Evolutionary conservation across 495 filamentous ascomycete species (phyloP).

Genomic region (Trichodelitschia bisporula): DNA sequence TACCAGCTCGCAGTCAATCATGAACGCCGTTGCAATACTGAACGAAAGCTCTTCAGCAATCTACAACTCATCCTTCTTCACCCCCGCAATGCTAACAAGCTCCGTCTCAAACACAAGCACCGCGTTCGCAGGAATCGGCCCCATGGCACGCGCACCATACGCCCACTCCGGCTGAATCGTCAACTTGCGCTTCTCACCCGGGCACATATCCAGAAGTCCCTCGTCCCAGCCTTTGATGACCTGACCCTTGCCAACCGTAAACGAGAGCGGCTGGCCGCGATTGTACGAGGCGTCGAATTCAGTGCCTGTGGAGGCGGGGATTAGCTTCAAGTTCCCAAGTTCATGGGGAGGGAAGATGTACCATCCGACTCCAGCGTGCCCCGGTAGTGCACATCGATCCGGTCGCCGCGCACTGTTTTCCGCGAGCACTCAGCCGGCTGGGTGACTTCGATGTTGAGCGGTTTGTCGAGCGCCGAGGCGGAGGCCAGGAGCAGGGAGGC

Average conservation of each 20-base stretch:
- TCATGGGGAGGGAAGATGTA: too few species aligned
- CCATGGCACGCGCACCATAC: conserved; percentile 16
- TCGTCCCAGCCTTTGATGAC: conserved; percentile 24
- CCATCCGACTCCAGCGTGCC: conserved; percentile 17
- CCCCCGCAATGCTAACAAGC: conserved; percentile 16
- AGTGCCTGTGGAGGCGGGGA: too few species aligned
- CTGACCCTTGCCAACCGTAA: conserved; percentile 18
- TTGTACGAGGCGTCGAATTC: conserved; percentile 22
- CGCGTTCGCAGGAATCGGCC: conserved; percentile 16
- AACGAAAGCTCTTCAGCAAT: not conserved
- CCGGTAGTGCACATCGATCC: conserved; percentile 20
- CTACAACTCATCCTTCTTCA: conserved; percentile 10
- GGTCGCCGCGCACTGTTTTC: conserved; percentile 17
- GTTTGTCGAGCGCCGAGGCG: too few species aligned
- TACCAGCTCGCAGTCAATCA: too few species aligned
- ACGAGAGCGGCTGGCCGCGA: conserved; percentile 17
- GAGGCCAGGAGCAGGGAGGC: too few species aligned
- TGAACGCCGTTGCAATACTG: too few species aligned
- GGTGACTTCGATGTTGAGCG: conserved; percentile 18
- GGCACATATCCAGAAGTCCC: conserved; percentile 19
- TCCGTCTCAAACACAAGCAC: conserved; percentile 20
- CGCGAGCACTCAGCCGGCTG: conserved; percentile 14
- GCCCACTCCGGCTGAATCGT: conserved; percentile 20
- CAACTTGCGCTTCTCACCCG: conserved; percentile 19
- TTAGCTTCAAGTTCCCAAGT: too few species aligned